Evolutionary conservation across 2,329 filamentous ascomycete genomes (phyloP), one percentile per base, ranked within the genome.

Genomic region (Hypomyces perniciosus): DNA sequence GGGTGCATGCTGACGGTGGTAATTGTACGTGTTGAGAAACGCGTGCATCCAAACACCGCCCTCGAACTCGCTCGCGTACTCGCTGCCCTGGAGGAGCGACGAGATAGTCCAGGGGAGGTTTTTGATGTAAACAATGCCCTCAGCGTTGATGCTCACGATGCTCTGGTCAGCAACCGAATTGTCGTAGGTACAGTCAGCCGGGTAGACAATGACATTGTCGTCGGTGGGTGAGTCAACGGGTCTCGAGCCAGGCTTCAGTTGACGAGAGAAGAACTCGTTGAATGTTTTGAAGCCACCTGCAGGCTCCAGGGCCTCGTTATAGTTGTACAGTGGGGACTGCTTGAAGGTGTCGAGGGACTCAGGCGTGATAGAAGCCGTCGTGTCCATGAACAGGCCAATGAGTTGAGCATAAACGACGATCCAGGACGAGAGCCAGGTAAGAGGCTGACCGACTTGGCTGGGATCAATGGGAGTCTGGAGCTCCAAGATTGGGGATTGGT

Each of bases 1-100:
- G 2, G 72, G 69, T 1, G 69, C 62, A 46, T 74, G 71, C 50
- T 69, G 65, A 6, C 70, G 67, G 45, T 73, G 71, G 56, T 74
- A 74, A 53, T 74, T 69, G 47, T 57, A 62, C 0, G 67, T 61
- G 31, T 63, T 65, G 10, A 74, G 60, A 56, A 73, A 73, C 1
- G 65, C 60, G 44, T 74, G 71, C 57, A 65, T 70, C 55, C 63
- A 74, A 9, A 65, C 60, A 8, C 76, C 76, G 33, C 62, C 62
- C 3, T 62, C 55, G 53, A 73, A 73, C 1, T 56, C 47, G 10
- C 63, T 48, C 1, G 57, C 61, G 43, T 63, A 68, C 12, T 58
- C 44, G 48, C 61, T 64, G 28, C 61, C 67, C 29, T 62, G 57
- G 4, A 73, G 61, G 6, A 72, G 61, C 6, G 65, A 61, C 0